Base-by-base conservation (phyloP, 345 rosid genomes). In the Citrus australasica region DNA sequence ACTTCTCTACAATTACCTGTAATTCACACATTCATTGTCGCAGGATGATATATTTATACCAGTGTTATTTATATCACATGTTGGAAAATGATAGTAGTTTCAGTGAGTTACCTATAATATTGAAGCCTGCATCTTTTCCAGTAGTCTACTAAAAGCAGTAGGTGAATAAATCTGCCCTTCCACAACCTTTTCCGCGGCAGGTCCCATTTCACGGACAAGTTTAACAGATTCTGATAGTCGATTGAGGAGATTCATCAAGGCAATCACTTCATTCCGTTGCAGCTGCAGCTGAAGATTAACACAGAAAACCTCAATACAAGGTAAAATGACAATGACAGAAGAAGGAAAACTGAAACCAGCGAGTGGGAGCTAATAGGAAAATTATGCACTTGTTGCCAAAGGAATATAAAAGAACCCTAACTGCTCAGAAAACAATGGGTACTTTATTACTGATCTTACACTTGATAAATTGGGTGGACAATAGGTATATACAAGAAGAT, bases 191-290 rank as follows among this genome's bases (percentile, higher is more conserved):
- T 91, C 93, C 2, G 81, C 87, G 2, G 77, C 67, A 33, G 83
- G 91, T 72, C 88, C 89, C 88, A 79, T 90, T 79, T 90, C 91
- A 1, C 82, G 90, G 55, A 90, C 90, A 71, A 87, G 80, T 42
- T 82, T 90, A 60, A 93, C 87, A 6, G 97, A 91, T 85, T 93
- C 94, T 0, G 95, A 91, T 68, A 90, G 84, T 21, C 93, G 86
- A 74, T 90, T 86, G 56, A 91, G 95, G 56, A 91, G 86, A 86
- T 93, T 93, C 87, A 90, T 84, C 83, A 90, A 70, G 32, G 97
- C 97, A 75, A 91, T 93, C 81, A 89, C 95, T 83, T 91, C 95
- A 28, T 93, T 93, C 84, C 85, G 68, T 81, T 93, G 97, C 85
- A 93, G 78, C 80, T 89, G 88, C 74, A 91, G 81, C 95, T 91